Percentiles rank a stretch among this genome's conserved stretches.
These are phyloP conservation scores for Eutrema heterophyllum DNA, from an alignment of 345 rosid species.

Conservation along the genomic window DNA sequence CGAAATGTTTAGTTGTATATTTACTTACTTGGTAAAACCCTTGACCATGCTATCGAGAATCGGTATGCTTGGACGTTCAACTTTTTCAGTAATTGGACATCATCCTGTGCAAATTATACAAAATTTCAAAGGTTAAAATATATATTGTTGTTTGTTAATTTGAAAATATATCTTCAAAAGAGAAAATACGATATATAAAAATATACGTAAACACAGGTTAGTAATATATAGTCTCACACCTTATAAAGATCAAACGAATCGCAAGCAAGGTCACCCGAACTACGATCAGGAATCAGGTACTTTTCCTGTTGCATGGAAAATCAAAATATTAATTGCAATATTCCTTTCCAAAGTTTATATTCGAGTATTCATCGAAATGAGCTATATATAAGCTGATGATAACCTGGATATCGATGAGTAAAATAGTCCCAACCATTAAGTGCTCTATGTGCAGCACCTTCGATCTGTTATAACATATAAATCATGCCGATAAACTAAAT, in stretches of 20 bases:
- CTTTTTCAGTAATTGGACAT: constrained; percentile 28
- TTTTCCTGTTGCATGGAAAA: neutral
- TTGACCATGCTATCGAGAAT: constrained; percentile 50
- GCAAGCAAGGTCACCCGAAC: constrained; percentile 15
- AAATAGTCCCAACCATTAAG: neutral
- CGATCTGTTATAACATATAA: neutral
- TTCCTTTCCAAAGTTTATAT: neutral
- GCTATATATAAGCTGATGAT: no score
- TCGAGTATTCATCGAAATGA: neutral
- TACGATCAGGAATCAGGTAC: constrained; percentile 3
- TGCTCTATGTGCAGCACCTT: constrained; percentile 4
- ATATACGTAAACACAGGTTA: neutral
- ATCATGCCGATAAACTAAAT: neutral
- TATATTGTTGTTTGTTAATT: neutral
- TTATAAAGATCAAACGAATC: constrained; percentile 4
- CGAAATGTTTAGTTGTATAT: no score
- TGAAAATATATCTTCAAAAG: neutral
- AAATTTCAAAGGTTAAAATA: neutral
- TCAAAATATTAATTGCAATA: neutral
- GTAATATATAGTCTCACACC: neutral
- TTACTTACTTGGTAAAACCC: constrained; percentile 42
- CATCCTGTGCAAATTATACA: constrained; percentile 21
- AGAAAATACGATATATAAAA: neutral
- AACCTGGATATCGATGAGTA: neutral
- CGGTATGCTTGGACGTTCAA: constrained; percentile 39